Evolutionary conservation across 2,329 filamentous ascomycete genomes (phyloP), one percentile per base, ranked within the genome.

Genomic region (Aspergillus pseudoglaucus): DNA sequence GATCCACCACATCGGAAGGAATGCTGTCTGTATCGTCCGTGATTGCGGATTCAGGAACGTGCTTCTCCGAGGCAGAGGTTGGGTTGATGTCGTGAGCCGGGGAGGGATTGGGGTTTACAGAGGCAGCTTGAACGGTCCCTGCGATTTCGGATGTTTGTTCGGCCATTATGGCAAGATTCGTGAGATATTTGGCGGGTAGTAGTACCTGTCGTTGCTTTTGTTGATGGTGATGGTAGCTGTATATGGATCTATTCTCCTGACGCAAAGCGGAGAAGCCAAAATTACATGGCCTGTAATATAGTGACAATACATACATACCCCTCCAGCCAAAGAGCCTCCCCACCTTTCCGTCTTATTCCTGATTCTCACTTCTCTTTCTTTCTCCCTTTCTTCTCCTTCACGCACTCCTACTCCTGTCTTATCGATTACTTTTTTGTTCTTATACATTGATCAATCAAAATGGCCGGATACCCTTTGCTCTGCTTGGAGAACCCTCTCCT

Each of bases 41-140:
- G 42, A 60, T 57, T 8, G 63, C 58, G 50, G 75, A 59, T 39
- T 66, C 71, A 20, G 18, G 37, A 27, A 85, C 82, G 22, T 86
- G 68, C 67, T 82, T 86, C 54, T 75, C 72, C 43, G 84, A 87
- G 45, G 85, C 81, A 45, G 86, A 78, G 17, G 89, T 82, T 8
- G 89, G 89, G 64, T 90, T 90, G 61, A 88, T 64, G 71, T 95
- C 90, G 73, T 88, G 85, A 43, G 65, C 67, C 4, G 84, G 77
- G 35, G 87, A 88, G 0, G 90, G 90, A 45, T 82, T 63, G 42
- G 74, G 79, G 53, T 88, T 85, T 70, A 95, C 84, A 62, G 86
- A 87, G 30, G 83, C 87, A 14, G 86, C 83, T 68, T 96, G 90
- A 55, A 95, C 74, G 30, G 85, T 85, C 60, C 88, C 87, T 41